Conservation (phyloP, 106 monocot species). For the Chionographis japonica region DNA sequence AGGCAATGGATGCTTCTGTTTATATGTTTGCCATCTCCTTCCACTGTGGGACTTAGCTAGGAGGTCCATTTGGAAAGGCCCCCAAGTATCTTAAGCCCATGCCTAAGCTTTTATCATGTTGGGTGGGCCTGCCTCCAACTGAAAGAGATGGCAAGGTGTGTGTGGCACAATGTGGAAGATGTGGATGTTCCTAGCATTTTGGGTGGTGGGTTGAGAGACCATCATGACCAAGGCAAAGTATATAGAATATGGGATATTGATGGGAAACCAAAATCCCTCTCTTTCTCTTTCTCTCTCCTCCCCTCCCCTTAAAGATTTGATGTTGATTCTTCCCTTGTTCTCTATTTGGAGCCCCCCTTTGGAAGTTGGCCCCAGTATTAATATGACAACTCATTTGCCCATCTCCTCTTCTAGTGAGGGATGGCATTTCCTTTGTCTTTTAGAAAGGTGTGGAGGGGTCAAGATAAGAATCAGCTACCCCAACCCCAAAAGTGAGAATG, state of each 20-base stretch:
- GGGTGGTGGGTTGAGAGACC: not conserved
- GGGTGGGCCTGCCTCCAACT: not conserved
- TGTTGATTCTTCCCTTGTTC: not conserved
- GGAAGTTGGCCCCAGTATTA: not conserved
- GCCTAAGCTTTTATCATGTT: not conserved
- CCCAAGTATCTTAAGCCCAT: not conserved
- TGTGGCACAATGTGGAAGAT: not conserved
- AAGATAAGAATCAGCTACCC: slow-evolving; percentile 2
- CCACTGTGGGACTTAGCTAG: not conserved
- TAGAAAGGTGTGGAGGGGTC: not conserved
- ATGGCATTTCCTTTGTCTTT: not conserved
- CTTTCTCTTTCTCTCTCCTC: not conserved
- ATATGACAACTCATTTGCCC: not conserved
- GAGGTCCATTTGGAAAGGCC: not conserved
- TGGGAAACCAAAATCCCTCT: too few relatives aligned
- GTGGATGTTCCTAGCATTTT: not conserved
- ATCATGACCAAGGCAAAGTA: not conserved
- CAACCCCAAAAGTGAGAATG: not conserved
- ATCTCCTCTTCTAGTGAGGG: not conserved
- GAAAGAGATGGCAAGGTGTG: not conserved
- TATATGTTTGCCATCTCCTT: not conserved
- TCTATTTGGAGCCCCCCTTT: not conserved
- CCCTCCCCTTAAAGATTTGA: slow-evolving; percentile 1
- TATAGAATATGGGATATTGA: not conserved
- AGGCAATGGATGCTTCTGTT: too few relatives aligned